These are phyloP conservation scores for Lentinula detonsa DNA, from an alignment of 768 basidiomycete genomes.

Conservation along the genomic window DNA sequence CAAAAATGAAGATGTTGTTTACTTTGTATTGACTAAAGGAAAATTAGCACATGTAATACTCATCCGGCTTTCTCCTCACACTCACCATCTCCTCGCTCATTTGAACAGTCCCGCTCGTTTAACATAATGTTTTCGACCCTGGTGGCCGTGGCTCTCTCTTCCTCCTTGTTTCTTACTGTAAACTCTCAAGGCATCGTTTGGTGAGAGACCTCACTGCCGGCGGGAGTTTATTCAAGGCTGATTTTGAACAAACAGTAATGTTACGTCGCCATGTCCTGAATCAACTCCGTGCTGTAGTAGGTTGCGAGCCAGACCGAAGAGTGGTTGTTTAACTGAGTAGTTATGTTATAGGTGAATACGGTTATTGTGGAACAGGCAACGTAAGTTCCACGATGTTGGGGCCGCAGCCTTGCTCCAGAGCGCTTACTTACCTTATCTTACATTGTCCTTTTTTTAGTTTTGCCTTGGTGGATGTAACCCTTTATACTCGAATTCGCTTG, in stretches of 20 bases:
- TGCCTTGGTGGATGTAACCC: slow-evolving; percentile 89
- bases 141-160: slow-evolving; percentile 6
- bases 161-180: not conserved
- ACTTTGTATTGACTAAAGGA: not conserved
- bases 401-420: not conserved
- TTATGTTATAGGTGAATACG: slow-evolving; percentile 38
- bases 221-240: not conserved
- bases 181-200: slow-evolving; percentile 8
- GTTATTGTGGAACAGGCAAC: slow-evolving; percentile 42
- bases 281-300: slow-evolving; percentile 48
- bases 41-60: not conserved
- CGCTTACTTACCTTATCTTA: slow-evolving; percentile 1
- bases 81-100: not conserved
- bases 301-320: slow-evolving; percentile 13
- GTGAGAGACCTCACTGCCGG: not conserved
- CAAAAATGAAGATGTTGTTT: no score
- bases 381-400: slow-evolving; percentile 23
- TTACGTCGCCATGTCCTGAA: slow-evolving; percentile 35
- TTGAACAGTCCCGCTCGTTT: not conserved
- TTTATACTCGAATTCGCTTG: slow-evolving; percentile 52
- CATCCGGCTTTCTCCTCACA: not conserved
- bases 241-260: slow-evolving; percentile 26
- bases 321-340: not conserved
- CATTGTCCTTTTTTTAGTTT: slow-evolving; percentile 35
- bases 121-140: slow-evolving; percentile 3